Evolutionary conservation across 225 moss, liverwort and hornwort genomes (phyloP).

Genomic region (Neckera pumila): DNA sequence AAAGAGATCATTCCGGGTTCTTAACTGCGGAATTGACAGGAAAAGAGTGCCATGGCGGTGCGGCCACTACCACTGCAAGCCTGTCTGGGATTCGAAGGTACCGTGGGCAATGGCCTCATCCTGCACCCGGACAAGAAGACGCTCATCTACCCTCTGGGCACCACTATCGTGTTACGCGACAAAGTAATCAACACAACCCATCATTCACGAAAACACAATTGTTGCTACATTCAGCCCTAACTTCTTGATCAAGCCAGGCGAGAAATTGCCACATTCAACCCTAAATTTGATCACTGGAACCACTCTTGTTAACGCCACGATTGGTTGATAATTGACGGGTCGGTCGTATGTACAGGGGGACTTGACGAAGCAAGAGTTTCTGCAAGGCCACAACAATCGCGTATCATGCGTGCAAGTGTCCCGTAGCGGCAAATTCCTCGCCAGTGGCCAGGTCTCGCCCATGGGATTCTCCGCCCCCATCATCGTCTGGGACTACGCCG

Average conservation of each 20-base stretch:
- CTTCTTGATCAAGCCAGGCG: neutral
- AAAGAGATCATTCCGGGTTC: neutral
- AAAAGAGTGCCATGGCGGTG: slow-evolving; percentile 30
- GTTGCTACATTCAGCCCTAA: neutral
- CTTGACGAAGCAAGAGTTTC: slow-evolving; percentile 82
- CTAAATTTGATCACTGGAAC: neutral
- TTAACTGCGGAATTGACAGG: neutral
- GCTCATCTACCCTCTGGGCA: slow-evolving; percentile 89
- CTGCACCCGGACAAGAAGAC: slow-evolving; percentile 73
- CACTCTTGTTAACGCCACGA: neutral
- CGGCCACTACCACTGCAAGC: slow-evolving; percentile 87
- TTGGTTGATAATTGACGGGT: neutral
- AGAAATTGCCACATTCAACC: neutral
- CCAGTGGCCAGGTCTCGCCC: slow-evolving; percentile 91
- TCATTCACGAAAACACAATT: neutral
- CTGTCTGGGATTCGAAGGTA: slow-evolving; percentile 88
- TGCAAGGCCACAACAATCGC: slow-evolving; percentile 78
- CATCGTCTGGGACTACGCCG: slow-evolving; percentile 81
- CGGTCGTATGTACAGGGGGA: slow-evolving; percentile 29
- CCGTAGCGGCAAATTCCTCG: slow-evolving; percentile 65
- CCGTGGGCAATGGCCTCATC: slow-evolving; percentile 57
- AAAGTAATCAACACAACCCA: slow-evolving; percentile 16
- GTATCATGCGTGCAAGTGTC: slow-evolving; percentile 73
- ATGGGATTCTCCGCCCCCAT: slow-evolving; percentile 93
- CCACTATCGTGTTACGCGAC: slow-evolving; percentile 79